Evolutionary conservation across 345 rosid species (phyloP).

Genomic region (Lagerstroemia speciosa): DNA sequence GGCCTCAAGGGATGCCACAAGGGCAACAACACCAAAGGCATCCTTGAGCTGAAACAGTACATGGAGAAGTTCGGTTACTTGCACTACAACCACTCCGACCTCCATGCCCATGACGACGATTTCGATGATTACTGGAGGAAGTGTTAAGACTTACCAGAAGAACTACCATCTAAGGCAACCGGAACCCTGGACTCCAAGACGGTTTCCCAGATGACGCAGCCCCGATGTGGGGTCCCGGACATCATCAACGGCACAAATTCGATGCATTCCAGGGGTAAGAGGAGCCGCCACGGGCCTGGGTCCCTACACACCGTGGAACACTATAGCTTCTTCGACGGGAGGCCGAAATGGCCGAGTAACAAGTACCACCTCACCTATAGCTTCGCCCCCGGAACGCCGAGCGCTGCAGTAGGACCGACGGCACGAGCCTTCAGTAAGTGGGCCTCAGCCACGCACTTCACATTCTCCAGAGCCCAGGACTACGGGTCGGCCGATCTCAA

Average conservation of each 20-base stretch:
- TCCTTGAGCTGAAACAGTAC: constrained; percentile 22
- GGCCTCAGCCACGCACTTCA: constrained; percentile 19
- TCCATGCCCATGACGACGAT: constrained; percentile 13
- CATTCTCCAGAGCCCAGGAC: neutral
- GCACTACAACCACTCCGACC: neutral
- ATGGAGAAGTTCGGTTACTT: constrained; percentile 29
- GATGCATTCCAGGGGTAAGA: constrained; percentile 16
- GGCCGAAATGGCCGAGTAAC: constrained; percentile 22
- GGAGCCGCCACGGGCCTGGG: neutral
- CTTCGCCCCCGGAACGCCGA: constrained; percentile 9
- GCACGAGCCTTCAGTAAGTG: constrained; percentile 21
- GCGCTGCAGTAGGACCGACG: neutral
- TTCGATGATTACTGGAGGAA: constrained; percentile 23
- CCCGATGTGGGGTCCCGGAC: constrained; percentile 34
- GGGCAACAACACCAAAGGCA: constrained; percentile 22
- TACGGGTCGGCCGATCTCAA: constrained; percentile 12
- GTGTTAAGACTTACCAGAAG: constrained; percentile 26
- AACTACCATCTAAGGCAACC: constrained; percentile 17
- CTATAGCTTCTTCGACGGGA: constrained; percentile 10
- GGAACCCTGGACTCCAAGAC: constrained; percentile 23
- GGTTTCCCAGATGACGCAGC: constrained; percentile 13
- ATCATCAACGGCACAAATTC: constrained; percentile 20
- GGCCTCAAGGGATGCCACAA: constrained; percentile 24
- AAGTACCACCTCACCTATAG: constrained; percentile 21
- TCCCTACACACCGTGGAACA: constrained; percentile 20